phyloP scores from a whole-genome alignment of 2,329 filamentous ascomycete genomes.

The Plectosphaerella cucumerina region DNA sequence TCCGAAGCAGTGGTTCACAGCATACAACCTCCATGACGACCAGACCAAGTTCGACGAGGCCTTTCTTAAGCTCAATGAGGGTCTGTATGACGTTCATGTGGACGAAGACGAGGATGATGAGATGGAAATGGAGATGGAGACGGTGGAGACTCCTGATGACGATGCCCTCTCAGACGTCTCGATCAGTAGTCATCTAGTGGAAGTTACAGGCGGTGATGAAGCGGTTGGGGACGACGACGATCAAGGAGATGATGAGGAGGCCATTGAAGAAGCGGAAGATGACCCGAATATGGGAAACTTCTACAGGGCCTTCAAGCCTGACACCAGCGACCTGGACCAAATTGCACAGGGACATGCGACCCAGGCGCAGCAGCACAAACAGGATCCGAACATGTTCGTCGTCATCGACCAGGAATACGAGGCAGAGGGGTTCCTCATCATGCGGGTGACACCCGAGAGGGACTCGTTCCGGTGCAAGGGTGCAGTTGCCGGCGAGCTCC shows the following conservation, averaged over 20 bases:
- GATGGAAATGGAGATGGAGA: no score
- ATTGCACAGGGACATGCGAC: not conserved
- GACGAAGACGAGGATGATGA: not conserved
- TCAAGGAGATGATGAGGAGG: not conserved
- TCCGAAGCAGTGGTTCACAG: not conserved
- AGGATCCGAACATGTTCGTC: not conserved
- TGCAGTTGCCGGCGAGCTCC: constrained; percentile 2
- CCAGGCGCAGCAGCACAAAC: not conserved
- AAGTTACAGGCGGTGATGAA: no score
- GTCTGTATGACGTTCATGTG: not conserved
- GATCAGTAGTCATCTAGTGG: no score
- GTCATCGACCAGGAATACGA: constrained; percentile 3
- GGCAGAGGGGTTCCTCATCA: not conserved
- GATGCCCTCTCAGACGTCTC: no score
- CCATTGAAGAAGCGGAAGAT: not conserved
- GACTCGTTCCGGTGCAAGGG: constrained; percentile 5
- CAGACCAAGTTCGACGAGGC: not conserved
- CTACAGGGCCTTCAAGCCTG: not conserved
- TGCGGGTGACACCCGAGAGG: constrained; percentile 1
- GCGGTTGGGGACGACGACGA: no score
- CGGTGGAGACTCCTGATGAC: not conserved
- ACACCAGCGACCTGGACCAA: not conserved
- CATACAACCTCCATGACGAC: not conserved
- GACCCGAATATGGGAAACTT: not conserved
- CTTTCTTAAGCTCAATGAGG: not conserved